Conservation (phyloP, 345 rosid species). For the Theobroma cacao region DNA sequence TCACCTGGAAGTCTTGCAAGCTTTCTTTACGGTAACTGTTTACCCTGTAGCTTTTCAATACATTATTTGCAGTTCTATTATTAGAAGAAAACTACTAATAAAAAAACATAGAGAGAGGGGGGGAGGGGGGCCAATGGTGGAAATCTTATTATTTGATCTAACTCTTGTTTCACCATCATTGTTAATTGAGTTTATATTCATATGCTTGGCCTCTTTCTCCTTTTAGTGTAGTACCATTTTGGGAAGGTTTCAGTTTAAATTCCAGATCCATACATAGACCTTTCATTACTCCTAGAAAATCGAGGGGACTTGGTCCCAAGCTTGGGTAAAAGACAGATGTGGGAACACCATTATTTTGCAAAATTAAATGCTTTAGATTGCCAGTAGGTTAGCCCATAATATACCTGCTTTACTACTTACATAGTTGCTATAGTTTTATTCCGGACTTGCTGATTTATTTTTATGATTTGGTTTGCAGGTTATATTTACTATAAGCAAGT, state of each 20-base stretch:
- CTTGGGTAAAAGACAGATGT: background rate
- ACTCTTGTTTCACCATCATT: background rate
- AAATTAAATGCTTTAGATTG: background rate
- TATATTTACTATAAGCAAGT: background rate
- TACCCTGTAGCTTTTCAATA: background rate
- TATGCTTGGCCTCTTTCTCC: background rate
- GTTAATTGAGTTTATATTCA: background rate
- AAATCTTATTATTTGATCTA: background rate
- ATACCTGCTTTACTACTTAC: background rate
- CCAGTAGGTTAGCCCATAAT: background rate
- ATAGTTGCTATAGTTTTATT: background rate
- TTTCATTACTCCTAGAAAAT: background rate
- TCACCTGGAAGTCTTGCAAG: slow-evolving; percentile 96
- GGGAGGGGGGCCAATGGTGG: background rate
- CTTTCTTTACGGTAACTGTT: slow-evolving; percentile 84
- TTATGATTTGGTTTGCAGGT: background rate
- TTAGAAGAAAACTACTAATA: background rate
- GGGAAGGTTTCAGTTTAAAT: background rate
- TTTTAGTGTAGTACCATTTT: background rate
- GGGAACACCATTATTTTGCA: background rate
- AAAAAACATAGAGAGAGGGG: background rate
- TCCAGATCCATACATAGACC: background rate
- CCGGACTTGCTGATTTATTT: background rate
- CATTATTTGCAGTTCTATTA: background rate
- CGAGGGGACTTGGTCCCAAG: background rate